Conservation (phyloP, 192 early-diverging fungal species). For the Backusella parvicylindrica region DNA sequence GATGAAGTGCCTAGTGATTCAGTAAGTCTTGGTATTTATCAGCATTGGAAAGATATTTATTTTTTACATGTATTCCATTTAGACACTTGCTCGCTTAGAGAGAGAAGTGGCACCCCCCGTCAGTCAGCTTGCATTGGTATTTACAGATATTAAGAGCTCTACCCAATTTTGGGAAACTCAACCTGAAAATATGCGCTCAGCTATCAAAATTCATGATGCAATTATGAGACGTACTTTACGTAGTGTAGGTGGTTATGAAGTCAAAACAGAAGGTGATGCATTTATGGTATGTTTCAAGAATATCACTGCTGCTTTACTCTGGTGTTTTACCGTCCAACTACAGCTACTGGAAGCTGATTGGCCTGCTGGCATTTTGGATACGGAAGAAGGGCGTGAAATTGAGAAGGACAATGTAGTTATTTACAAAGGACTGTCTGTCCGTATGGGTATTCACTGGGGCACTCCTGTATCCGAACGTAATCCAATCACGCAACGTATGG, state of each 20-base stretch:
- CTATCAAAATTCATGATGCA: conserved; percentile 82
- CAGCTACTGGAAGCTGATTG: conserved; percentile 81
- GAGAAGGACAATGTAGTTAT: conserved; percentile 64
- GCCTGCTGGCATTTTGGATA: conserved; percentile 81
- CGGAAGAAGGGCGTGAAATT: conserved; percentile 70
- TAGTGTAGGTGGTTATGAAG: conserved; percentile 87
- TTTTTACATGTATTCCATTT: neutral
- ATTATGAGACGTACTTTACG: conserved; percentile 81
- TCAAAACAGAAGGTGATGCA: conserved; percentile 94
- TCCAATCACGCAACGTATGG: conserved; percentile 88
- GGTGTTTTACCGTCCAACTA: conserved; percentile 86
- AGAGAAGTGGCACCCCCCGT: conserved; percentile 83
- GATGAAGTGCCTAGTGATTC: conserved; percentile 51
- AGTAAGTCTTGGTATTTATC: conserved; percentile 26
- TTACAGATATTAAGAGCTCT: conserved; percentile 94
- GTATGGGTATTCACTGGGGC: conserved; percentile 95
- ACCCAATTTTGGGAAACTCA: conserved; percentile 91
- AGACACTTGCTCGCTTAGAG: conserved; percentile 58
- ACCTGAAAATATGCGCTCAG: conserved; percentile 77
- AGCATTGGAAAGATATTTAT: neutral
- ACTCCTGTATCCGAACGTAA: conserved; percentile 85
- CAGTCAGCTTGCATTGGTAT: conserved; percentile 82
- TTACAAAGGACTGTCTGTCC: conserved; percentile 83
- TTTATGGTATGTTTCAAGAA: conserved; percentile 92
- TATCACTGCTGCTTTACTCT: conserved; percentile 75